These are phyloP conservation scores for Zasmidium cellare DNA, from an alignment of 2,329 filamentous ascomycete species.

Conservation along the genomic window DNA sequence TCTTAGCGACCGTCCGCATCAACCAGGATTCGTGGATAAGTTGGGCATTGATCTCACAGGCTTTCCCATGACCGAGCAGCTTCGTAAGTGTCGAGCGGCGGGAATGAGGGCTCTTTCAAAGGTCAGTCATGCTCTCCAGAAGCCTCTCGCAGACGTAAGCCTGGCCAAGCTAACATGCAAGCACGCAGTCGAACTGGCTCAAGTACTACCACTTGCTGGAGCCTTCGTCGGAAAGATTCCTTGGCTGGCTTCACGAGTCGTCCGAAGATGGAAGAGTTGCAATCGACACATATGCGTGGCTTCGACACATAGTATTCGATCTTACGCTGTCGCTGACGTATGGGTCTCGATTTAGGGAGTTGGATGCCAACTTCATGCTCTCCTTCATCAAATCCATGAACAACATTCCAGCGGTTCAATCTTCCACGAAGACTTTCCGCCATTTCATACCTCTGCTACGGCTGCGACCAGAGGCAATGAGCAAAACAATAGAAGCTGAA, in stretches of 20 bases:
- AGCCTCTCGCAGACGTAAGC: too few species aligned
- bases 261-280: conserved; percentile 1
- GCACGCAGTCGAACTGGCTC: conserved; percentile 2
- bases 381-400: conserved; percentile 8
- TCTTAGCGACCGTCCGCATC: conserved; percentile 10
- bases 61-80: conserved; percentile 5
- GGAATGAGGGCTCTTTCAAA: conserved; percentile 8
- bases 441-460: conserved; percentile 8
- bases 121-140: neutral
- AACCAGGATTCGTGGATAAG: conserved; percentile 11
- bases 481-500: conserved; percentile 7
- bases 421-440: conserved; percentile 4
- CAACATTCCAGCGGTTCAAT: conserved; percentile 7
- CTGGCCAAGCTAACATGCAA: neutral
- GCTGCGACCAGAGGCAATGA: neutral
- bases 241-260: neutral
- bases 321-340: conserved; percentile 7
- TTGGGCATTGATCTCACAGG: conserved; percentile 10
- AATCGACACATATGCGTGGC: conserved; percentile 6
- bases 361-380: conserved; percentile 7
- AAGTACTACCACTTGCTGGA: conserved; percentile 11
- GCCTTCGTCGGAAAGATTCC: conserved; percentile 2
- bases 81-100: conserved; percentile 7
- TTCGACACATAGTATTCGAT: conserved; percentile 9
- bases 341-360: conserved; percentile 4